Percentiles rank a stretch among this genome's conserved stretches.
Evolutionary conservation across 495 filamentous ascomycete genomes (phyloP).

Genomic region (Talaromyces thailandensis): DNA sequence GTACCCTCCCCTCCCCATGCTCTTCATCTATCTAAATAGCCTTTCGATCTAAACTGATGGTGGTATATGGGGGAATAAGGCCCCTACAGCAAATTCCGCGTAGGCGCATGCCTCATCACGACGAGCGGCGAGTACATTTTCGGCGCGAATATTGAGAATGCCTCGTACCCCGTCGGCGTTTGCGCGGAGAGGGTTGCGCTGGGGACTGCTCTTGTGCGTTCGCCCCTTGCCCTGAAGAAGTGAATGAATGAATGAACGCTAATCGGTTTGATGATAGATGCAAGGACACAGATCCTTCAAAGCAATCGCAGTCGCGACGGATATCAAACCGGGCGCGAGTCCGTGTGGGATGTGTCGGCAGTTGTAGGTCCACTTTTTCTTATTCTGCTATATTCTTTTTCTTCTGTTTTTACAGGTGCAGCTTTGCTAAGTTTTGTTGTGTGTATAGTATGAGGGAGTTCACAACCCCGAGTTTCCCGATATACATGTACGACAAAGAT

Average conservation of each 20-base stretch:
- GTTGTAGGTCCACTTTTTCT: constrained; percentile 19
- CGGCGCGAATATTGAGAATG: constrained; percentile 94
- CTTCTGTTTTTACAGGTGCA: no score
- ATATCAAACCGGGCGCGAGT: constrained; percentile 61
- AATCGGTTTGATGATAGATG: background rate
- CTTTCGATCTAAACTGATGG: no score
- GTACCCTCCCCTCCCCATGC: constrained; percentile 26
- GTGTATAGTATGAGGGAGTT: constrained; percentile 67
- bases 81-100: constrained; percentile 89
- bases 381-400: background rate
- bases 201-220: constrained; percentile 62
- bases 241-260: no score
- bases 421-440: background rate
- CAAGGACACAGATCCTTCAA: constrained; percentile 59
- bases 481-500: constrained; percentile 87
- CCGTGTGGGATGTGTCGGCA: constrained; percentile 62
- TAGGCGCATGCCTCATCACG: constrained; percentile 74
- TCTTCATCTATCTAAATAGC: background rate
- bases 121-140: constrained; percentile 48
- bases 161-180: constrained; percentile 79
- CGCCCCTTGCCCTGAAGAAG: no score
- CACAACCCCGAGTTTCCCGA: constrained; percentile 52
- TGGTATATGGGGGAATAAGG: constrained; percentile 30
- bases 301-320: constrained; percentile 79
- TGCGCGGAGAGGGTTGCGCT: constrained; percentile 91